Percentiles rank a stretch among this genome's conserved stretches.
Evolutionary conservation across 306 rosid species (phyloP).

Genomic region (Trichosanthes truncata): DNA sequence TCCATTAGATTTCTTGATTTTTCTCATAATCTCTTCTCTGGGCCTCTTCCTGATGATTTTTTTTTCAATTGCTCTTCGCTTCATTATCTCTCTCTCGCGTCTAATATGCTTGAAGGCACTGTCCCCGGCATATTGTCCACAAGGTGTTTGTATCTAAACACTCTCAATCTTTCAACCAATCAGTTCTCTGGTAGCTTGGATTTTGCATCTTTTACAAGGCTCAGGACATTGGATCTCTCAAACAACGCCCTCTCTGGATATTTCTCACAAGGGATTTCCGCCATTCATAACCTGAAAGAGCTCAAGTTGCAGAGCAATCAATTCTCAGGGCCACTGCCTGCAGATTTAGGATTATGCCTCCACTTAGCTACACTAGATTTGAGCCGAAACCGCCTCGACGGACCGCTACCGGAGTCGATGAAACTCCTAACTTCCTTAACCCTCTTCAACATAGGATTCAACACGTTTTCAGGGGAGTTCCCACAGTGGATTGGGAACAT

Average conservation of each 20-base stretch:
- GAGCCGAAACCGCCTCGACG: slow-evolving; percentile 44
- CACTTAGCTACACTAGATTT: slow-evolving; percentile 56
- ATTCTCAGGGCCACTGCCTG: slow-evolving; percentile 60
- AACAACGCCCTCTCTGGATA: slow-evolving; percentile 53
- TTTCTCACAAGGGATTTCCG: slow-evolving; percentile 51
- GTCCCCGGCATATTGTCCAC: slow-evolving; percentile 46
- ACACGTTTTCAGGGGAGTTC: slow-evolving; percentile 33
- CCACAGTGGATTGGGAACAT: slow-evolving; percentile 69
- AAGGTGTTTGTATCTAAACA: slow-evolving; percentile 42
- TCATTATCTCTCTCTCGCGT: slow-evolving; percentile 44
- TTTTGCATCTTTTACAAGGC: slow-evolving; percentile 38
- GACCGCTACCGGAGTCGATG: slow-evolving; percentile 42
- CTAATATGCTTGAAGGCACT: slow-evolving; percentile 51
- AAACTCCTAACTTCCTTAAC: slow-evolving; percentile 34
- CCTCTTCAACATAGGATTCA: slow-evolving; percentile 31
- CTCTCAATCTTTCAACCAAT: slow-evolving; percentile 51
- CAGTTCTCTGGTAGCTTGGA: slow-evolving; percentile 44
- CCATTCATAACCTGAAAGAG: slow-evolving; percentile 58
- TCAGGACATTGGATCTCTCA: slow-evolving; percentile 69
- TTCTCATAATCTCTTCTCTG: slow-evolving; percentile 56
- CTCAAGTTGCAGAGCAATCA: slow-evolving; percentile 38
- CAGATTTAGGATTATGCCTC: slow-evolving; percentile 58
- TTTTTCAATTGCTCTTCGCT: slow-evolving; percentile 40
- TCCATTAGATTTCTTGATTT: slow-evolving; percentile 55
- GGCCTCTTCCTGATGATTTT: slow-evolving; percentile 36